Evolutionary conservation across 2,329 filamentous ascomycete genomes (phyloP).

Genomic region (Hyphodiscus sp.): DNA sequence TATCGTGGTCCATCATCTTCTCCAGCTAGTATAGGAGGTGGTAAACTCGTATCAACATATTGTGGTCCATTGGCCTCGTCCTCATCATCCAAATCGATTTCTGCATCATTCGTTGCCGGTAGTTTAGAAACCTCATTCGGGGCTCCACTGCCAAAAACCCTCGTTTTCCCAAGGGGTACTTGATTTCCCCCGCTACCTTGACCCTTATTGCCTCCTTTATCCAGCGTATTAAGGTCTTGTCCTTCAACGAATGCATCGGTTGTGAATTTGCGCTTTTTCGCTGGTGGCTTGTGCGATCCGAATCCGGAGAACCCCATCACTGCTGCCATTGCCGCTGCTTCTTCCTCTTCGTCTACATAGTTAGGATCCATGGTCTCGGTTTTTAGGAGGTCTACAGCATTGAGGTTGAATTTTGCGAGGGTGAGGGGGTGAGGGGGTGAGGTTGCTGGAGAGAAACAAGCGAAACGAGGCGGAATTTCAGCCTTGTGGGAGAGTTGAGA

Average conservation of each 20-base stretch:
- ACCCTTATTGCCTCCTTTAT: conserved; percentile 29
- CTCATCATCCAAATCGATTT: conserved; percentile 21
- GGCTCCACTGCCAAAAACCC: conserved; percentile 16
- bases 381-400: neutral
- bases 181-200: conserved; percentile 28
- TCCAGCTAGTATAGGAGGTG: conserved; percentile 27
- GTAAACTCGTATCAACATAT: conserved; percentile 22
- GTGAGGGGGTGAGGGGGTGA: no score
- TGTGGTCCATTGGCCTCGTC: conserved; percentile 17
- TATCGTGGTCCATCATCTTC: conserved; percentile 15
- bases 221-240: conserved; percentile 26
- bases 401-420: neutral
- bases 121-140: conserved; percentile 5
- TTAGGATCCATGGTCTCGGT: conserved; percentile 6
- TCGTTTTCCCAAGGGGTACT: conserved; percentile 26
- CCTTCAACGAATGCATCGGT: conserved; percentile 43
- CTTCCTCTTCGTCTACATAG: conserved; percentile 8
- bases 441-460: neutral
- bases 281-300: conserved; percentile 44
- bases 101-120: conserved; percentile 13
- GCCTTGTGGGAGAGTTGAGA: neutral
- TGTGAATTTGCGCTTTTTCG: conserved; percentile 61
- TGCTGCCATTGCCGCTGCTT: conserved; percentile 34
- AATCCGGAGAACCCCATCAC: conserved; percentile 72
- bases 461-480: conserved; percentile 4